phyloP scores from a whole-genome alignment of 1,284 basidiomycete species.

The Sporisorium iseilematis-ciliati region DNA sequence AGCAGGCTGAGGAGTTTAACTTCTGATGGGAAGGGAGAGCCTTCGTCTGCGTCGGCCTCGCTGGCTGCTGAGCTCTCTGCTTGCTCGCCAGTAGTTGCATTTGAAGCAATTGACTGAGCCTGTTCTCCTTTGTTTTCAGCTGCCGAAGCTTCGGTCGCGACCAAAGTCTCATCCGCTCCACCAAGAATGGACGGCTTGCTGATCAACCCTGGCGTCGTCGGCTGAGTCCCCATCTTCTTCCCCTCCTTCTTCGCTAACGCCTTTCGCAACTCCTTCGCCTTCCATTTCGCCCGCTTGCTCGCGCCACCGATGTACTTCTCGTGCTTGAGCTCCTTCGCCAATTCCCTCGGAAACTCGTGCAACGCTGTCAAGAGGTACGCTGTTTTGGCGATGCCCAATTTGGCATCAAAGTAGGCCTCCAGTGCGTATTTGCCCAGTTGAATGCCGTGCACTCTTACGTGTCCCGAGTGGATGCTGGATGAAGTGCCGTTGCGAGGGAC shows the following conservation, averaged over 20 bases:
- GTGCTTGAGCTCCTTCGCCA: constrained; percentile 43
- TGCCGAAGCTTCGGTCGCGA: neutral
- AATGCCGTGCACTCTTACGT: constrained; percentile 28
- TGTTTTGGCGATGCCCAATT: constrained; percentile 37
- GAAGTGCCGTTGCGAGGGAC: constrained; percentile 2
- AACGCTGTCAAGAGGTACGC: constrained; percentile 34
- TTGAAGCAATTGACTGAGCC: neutral
- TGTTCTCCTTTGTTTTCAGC: neutral
- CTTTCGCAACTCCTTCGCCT: constrained; percentile 40
- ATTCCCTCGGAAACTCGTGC: constrained; percentile 31
- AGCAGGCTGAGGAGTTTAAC: constrained; percentile 39
- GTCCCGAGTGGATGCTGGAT: constrained; percentile 57
- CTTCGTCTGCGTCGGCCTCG: constrained; percentile 33
- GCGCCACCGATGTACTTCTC: constrained; percentile 46
- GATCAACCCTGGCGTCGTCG: constrained; percentile 32
- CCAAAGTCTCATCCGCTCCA: constrained; percentile 3
- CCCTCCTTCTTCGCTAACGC: constrained; percentile 35
- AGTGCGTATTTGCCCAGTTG: constrained; percentile 12
- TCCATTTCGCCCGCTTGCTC: constrained; percentile 41
- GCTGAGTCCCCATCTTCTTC: constrained; percentile 40
- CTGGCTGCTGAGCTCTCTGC: constrained; percentile 17
- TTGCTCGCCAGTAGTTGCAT: constrained; percentile 9
- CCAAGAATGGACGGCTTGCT: constrained; percentile 26
- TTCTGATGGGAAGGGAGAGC: constrained; percentile 44
- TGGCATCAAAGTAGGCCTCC: constrained; percentile 39